These are phyloP conservation scores for Pseudocercospora fuligena DNA, from an alignment of 2,329 filamentous ascomycete species.

Conservation along the genomic window DNA sequence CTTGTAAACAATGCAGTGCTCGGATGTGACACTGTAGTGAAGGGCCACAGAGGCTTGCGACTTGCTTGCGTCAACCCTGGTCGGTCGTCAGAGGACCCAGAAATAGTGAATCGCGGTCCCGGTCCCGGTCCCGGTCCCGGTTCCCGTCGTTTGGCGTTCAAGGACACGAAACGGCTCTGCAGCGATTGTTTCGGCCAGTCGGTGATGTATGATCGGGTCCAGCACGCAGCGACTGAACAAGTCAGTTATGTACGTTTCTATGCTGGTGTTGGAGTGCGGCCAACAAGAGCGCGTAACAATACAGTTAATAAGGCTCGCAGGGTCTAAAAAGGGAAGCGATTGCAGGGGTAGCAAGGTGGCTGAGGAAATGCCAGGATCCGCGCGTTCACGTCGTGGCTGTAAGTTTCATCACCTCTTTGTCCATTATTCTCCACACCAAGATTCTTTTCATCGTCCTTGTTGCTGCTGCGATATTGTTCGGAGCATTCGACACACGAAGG, in stretches of 20 bases:
- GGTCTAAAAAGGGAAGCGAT: not conserved
- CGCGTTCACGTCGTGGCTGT: too few relatives aligned
- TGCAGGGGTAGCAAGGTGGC: not conserved
- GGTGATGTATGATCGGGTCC: not conserved
- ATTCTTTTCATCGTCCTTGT: too few relatives aligned
- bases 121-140: not conserved
- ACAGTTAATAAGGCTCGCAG: not conserved
- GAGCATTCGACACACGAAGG: too few relatives aligned
- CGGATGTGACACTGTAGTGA: not conserved
- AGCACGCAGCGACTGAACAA: not conserved
- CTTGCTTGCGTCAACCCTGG: slow-evolving; percentile 11
- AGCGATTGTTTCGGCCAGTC: not conserved
- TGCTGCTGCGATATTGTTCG: too few relatives aligned
- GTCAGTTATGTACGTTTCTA: not conserved
- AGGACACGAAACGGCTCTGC: not conserved
- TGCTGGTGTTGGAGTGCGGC: not conserved
- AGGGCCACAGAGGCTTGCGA: slow-evolving; percentile 8
- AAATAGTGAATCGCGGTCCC: slow-evolving; percentile 4
- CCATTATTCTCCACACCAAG: too few relatives aligned
- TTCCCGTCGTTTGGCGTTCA: not conserved
- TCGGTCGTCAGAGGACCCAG: slow-evolving; percentile 1
- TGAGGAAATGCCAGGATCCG: too few relatives aligned
- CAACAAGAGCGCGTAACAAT: not conserved
- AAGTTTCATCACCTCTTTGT: too few relatives aligned
- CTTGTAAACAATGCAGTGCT: not conserved